Base-by-base conservation (phyloP, 371 early-diverging fungal species). In the Rhizopus delemar region DNA sequence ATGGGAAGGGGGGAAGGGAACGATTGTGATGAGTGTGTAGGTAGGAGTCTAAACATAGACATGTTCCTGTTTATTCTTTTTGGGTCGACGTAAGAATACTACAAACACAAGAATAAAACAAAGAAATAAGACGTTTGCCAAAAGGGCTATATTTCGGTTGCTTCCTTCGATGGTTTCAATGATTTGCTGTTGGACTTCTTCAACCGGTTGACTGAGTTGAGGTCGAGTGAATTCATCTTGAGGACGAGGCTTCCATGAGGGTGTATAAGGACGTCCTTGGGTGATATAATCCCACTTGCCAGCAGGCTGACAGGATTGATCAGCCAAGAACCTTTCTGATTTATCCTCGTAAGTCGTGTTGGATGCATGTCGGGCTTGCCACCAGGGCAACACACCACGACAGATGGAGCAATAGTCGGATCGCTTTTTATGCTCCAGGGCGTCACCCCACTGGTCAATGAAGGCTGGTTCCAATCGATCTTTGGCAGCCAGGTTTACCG, bases 281-380 rank as follows among this genome's bases (percentile, higher is more conserved):
- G 12, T 6, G 1, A 68, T 56, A 48, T 76, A 76, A n/a, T 63
- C 54, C 77, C 77, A 76, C 46, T 76, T 76, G 0, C 71, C 73
- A 3, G 41, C n/a, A 6, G 45, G 29, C 29, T 34, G 34, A 28
- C 77, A 76, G 6, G 66, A 49, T 1, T 60, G 32, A 33, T 76
- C 77, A 1, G 59, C 62, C 12, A 70, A 33, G 51, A 76, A 63
- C 0, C 51, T 32, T 16, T 64, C 36, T 5, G 39, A 32, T 32
- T 70, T 46, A 11, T 55, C 36, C 33, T 56, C 49, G 28, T 56
- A 59, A n/a, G 51, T 12, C 8, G 48, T 8, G 28, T 12, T 29
- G 8, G 48, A 8, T 22, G 48, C 8, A 34, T 55, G 45, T 31
- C 71, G 41, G 2, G 58, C 57, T 15, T 46, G 51, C 77, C 77